A percentile compares a stretch with the other conserved stretches of the same genome.
Conservation (phyloP, 2,329 filamentous ascomycete species). For the Sarocladiaceae sp. region DNA sequence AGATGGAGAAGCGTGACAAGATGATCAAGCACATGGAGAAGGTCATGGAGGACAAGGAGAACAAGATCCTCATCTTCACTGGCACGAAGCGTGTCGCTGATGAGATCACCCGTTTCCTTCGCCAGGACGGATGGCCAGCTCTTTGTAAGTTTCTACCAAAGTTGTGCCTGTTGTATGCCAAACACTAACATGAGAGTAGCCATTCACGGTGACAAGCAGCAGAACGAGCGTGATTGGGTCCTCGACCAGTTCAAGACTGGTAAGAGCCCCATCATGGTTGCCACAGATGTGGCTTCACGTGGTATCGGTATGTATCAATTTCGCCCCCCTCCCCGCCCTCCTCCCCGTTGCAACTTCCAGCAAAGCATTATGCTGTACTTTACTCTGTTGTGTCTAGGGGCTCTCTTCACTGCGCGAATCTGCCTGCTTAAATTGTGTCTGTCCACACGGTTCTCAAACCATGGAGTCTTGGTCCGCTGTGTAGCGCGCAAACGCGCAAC, state of each 20-base stretch:
- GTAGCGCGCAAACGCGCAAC: slow-evolving; percentile 27
- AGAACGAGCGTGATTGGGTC: slow-evolving; percentile 99
- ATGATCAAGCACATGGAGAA: slow-evolving; percentile 98
- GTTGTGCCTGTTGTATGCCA: no score
- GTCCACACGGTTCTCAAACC: slow-evolving; percentile 74
- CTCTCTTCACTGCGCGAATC: slow-evolving; percentile 84
- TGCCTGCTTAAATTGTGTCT: slow-evolving; percentile 72
- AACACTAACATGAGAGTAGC: slow-evolving; percentile 45
- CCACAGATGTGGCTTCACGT: slow-evolving; percentile 98
- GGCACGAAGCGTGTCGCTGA: slow-evolving; percentile 93
- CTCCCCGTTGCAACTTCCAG: slow-evolving; percentile 50
- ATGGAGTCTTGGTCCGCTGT: slow-evolving; percentile 74
- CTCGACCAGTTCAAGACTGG: slow-evolving; percentile 99
- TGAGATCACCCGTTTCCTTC: slow-evolving; percentile 94
- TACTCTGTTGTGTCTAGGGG: slow-evolving; percentile 84
- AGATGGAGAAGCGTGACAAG: slow-evolving; percentile 95
- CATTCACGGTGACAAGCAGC: slow-evolving; percentile 98
- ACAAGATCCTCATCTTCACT: slow-evolving; percentile 95
- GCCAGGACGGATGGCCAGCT: slow-evolving; percentile 96
- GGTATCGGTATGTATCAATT: slow-evolving; percentile 95
- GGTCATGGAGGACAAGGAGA: slow-evolving; percentile 93
- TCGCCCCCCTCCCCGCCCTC: slow-evolving; percentile 41
- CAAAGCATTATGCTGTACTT: slow-evolving; percentile 64
- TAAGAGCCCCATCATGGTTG: slow-evolving; percentile 99
- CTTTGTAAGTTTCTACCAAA: slow-evolving; percentile 65